phyloP scores from a whole-genome alignment of 305 asterid genomes.

The Stenogyne calaminthoides region DNA sequence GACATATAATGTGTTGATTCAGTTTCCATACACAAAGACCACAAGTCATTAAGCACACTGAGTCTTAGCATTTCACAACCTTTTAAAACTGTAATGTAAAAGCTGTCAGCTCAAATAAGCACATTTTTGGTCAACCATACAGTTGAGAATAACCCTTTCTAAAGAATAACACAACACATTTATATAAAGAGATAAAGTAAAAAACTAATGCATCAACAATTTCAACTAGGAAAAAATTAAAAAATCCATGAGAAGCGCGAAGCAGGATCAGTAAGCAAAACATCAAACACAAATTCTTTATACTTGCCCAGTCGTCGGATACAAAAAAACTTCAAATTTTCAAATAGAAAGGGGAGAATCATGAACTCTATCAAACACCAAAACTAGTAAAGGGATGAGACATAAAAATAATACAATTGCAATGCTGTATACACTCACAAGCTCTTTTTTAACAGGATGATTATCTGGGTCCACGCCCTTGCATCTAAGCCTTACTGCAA shows the following conservation, averaged over 20 bases:
- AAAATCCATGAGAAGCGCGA: background rate
- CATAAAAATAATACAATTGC: background rate
- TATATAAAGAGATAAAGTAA: background rate
- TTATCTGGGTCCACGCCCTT: constrained; percentile 82
- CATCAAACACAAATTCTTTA: background rate
- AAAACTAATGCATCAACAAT: background rate
- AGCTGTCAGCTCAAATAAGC: constrained; percentile 20
- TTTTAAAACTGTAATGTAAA: background rate
- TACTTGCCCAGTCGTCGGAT: background rate
- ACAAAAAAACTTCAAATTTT: background rate
- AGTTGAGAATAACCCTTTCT: background rate
- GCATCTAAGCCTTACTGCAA: constrained; percentile 91
- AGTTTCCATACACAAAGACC: background rate
- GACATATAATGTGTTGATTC: background rate
- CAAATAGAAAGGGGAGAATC: background rate
- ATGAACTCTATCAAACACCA: background rate
- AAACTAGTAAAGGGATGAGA: background rate
- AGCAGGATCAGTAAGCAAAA: constrained; percentile 13
- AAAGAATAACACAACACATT: background rate
- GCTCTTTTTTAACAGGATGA: constrained; percentile 76
- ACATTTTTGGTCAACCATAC: background rate
- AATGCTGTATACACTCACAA: constrained; percentile 46
- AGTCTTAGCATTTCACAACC: background rate
- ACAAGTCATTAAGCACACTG: background rate
- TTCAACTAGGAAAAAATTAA: background rate